These are phyloP conservation scores for Ustilago cynodontis DNA, from an alignment of 1,284 basidiomycete genomes.

Conservation along the genomic window DNA sequence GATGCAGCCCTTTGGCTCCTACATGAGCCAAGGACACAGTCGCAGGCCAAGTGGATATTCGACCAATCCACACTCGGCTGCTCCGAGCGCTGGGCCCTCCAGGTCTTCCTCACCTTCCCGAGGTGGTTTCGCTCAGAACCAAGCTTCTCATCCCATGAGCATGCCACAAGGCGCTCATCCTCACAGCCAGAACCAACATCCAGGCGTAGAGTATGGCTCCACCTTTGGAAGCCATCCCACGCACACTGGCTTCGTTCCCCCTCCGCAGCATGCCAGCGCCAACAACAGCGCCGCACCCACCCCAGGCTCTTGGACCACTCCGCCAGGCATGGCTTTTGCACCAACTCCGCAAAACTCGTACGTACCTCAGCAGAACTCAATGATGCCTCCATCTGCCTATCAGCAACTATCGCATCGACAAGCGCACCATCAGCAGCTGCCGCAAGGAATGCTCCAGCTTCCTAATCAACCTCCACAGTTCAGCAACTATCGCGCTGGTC, in stretches of 20 bases:
- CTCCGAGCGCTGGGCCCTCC: conserved; percentile 48
- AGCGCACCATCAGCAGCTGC: conserved; percentile 15
- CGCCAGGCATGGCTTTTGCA: conserved; percentile 10
- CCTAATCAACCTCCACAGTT: conserved; percentile 36
- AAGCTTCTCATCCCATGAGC: conserved; percentile 16
- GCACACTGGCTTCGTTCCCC: conserved; percentile 19
- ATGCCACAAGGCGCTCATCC: conserved; percentile 19
- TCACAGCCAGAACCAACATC: conserved; percentile 12
- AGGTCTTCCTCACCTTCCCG: conserved; percentile 46
- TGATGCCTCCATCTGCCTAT: conserved; percentile 17
- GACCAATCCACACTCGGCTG: conserved; percentile 47
- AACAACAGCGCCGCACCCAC: conserved; percentile 3
- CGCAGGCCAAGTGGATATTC: conserved; percentile 41
- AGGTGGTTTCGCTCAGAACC: neutral
- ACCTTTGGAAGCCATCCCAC: conserved; percentile 27
- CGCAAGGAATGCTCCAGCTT: conserved; percentile 25
- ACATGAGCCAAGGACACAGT: conserved; percentile 19
- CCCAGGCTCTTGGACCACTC: conserved; percentile 31
- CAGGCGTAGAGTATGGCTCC: conserved; percentile 29
- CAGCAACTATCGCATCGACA: conserved; percentile 18
- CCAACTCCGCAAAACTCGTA: conserved; percentile 24
- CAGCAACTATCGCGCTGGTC: conserved; percentile 34
- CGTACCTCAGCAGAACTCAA: conserved; percentile 23
- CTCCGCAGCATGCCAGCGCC: neutral
- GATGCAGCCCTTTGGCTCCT: conserved; percentile 26